These are phyloP conservation scores for Aspergillus pseudoglaucus DNA, from an alignment of 2,329 filamentous ascomycete genomes.

Conservation along the genomic window DNA sequence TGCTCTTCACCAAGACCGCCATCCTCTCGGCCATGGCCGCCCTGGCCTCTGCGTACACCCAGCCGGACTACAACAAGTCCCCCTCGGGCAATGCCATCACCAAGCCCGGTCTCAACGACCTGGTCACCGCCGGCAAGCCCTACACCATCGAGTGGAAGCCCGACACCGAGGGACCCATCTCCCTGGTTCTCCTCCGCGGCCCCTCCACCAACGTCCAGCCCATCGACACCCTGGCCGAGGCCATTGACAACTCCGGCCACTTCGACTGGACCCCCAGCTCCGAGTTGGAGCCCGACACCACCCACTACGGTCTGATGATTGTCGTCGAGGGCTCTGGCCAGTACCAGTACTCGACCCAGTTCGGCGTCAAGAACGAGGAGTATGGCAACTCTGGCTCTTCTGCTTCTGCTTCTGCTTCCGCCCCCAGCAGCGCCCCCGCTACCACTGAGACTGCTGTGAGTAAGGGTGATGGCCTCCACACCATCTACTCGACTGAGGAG, in stretches of 20 bases:
- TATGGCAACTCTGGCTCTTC: conserved; percentile 9
- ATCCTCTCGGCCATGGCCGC: conserved; percentile 34
- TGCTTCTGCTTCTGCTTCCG: conserved; percentile 6
- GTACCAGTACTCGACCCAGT: conserved; percentile 59
- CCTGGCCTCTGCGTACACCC: conserved; percentile 31
- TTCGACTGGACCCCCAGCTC: conserved; percentile 51
- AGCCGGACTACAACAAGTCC: conserved; percentile 28
- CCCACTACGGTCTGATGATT: conserved; percentile 56
- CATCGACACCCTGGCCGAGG: conserved; percentile 46
- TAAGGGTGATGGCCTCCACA: conserved; percentile 3
- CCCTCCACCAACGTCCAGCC: conserved; percentile 50
- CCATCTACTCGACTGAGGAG: background rate
- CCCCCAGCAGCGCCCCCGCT: conserved; percentile 7
- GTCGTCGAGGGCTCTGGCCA: conserved; percentile 54
- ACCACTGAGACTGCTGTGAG: conserved; percentile 5
- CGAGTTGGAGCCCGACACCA: conserved; percentile 42
- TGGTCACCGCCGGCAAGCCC: conserved; percentile 50
- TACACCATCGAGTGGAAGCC: conserved; percentile 55
- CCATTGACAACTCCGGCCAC: conserved; percentile 50
- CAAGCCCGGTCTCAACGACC: conserved; percentile 45
- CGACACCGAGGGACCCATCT: conserved; percentile 37
- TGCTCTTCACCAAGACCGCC: conserved; percentile 34
- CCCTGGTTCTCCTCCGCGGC: conserved; percentile 56
- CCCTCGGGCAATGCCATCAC: conserved; percentile 51
- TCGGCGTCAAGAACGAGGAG: conserved; percentile 45